phyloP scores from a whole-genome alignment of 140 eudicot species.

The Cichorium intybus region DNA sequence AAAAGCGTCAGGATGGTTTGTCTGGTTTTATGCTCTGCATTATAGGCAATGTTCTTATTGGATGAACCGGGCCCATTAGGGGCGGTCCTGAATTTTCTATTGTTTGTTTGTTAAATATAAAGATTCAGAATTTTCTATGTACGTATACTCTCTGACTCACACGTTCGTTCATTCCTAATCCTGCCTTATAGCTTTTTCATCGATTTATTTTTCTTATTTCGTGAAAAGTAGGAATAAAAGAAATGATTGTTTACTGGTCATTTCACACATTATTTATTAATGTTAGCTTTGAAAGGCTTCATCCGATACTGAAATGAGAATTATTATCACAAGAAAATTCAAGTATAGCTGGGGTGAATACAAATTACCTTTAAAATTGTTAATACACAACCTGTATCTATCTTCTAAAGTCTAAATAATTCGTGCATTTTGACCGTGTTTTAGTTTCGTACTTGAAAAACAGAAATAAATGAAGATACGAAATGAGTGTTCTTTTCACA shows the following conservation, averaged over 20 bases:
- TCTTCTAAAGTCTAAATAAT: not conserved
- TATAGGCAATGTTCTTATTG: slow-evolving; percentile 15
- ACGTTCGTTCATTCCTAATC: slow-evolving; percentile 11
- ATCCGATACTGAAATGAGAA: too few species aligned
- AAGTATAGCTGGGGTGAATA: too few species aligned
- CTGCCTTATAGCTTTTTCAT: slow-evolving; percentile 1
- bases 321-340: too few species aligned
- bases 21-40: slow-evolving; percentile 17
- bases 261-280: not conserved
- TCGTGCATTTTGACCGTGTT: not conserved
- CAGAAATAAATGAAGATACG: not conserved
- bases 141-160: not conserved
- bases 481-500: not conserved
- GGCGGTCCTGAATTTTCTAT: slow-evolving; percentile 24
- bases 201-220: not conserved
- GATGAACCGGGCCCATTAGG: slow-evolving; percentile 23
- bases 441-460: not conserved
- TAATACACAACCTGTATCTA: too few species aligned
- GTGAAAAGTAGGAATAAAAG: not conserved
- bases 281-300: too few species aligned
- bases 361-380: too few species aligned
- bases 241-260: slow-evolving; percentile 12
- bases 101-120: too few species aligned
- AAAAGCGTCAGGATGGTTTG: not conserved
- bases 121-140: too few species aligned